Conservation (phyloP, 495 filamentous ascomycete genomes). For the Talaromyces wortmannii region DNA sequence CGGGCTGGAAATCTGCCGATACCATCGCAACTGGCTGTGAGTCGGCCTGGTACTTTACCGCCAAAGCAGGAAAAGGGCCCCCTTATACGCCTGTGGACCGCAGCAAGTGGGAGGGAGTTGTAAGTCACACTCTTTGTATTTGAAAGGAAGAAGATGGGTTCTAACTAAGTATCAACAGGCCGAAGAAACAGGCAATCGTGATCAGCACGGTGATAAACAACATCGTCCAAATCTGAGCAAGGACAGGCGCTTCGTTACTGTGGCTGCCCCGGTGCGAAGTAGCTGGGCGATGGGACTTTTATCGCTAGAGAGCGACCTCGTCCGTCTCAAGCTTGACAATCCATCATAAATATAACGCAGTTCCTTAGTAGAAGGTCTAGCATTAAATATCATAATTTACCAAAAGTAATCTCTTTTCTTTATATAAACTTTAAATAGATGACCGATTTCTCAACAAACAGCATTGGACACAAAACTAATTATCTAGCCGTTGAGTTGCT, state of each 20-base stretch:
- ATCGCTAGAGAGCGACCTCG: slow-evolving; percentile 50
- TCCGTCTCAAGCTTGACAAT: slow-evolving; percentile 26
- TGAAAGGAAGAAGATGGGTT: slow-evolving; percentile 5
- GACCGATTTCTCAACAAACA: too few species aligned
- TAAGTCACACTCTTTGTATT: neutral
- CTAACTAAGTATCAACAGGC: slow-evolving; percentile 4
- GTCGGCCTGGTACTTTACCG: slow-evolving; percentile 68
- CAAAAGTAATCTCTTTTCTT: too few species aligned
- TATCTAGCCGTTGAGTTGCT: too few species aligned
- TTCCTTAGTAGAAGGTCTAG: too few species aligned
- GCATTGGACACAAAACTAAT: too few species aligned
- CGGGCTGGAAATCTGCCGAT: slow-evolving; percentile 78
- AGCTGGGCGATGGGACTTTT: slow-evolving; percentile 56
- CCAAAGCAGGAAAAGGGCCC: slow-evolving; percentile 65
- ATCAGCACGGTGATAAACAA: slow-evolving; percentile 14
- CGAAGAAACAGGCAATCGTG: slow-evolving; percentile 1
- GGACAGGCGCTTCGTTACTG: slow-evolving; percentile 46
- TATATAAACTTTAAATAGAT: too few species aligned
- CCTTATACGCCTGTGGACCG: slow-evolving; percentile 39
- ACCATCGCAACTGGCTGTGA: slow-evolving; percentile 81
- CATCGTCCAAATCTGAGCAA: slow-evolving; percentile 20
- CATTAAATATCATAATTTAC: too few species aligned
- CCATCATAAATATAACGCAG: neutral
- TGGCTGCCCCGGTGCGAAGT: slow-evolving; percentile 29
- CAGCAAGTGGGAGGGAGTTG: neutral